Evolutionary conservation across 441 rosid species (phyloP), one percentile per base, ranked within the genome.

Genomic region (Adansonia rubrostipa): DNA sequence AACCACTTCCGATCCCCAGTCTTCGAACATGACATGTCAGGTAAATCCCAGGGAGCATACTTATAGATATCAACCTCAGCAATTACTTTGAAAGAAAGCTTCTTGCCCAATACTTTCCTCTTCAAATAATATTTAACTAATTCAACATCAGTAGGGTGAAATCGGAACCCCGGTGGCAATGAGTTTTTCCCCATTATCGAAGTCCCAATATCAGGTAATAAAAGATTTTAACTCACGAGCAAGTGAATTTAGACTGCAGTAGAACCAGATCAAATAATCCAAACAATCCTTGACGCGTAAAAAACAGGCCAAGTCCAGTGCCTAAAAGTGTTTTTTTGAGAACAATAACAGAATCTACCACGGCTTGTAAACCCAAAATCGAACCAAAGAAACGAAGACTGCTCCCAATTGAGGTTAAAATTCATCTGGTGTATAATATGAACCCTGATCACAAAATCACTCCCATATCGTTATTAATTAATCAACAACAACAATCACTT

Each of bases 1-100:
- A 85, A 91, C 98, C 97, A 93, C 45, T 93, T 90, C 33, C 88
- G 89, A 80, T 95, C 99, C n/a, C 91, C 85, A 45, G 68, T 78
- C 64, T 72, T 81, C 75, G 85, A 73, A 47, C 1, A 58, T 0
- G 97, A 89, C 76, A 66, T 81, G 57, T 13, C 89, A 44, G 67
- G 87, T 28, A 91, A 83, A 77, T 86, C 95, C 88, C 91, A 81
- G 0, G 99, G 99, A 47, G 88, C 86, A 56, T 82, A 77, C 71
- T 88, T 88, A 13, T 48, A 48, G 10, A 48, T 48, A 48, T 48
- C 53, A 9, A 48, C 53, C 14, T 36, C 40, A 36, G 40, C 40
- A 36, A 36, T 36, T 36, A 36, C 40, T 36, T 28, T 62, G 44
- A 70, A 60, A 14, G 0, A 71, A n/a, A 90, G 61, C 74, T 81